These are phyloP conservation scores for Quercus engelmannii DNA, from an alignment of 306 rosid genomes.

Conservation along the genomic window DNA sequence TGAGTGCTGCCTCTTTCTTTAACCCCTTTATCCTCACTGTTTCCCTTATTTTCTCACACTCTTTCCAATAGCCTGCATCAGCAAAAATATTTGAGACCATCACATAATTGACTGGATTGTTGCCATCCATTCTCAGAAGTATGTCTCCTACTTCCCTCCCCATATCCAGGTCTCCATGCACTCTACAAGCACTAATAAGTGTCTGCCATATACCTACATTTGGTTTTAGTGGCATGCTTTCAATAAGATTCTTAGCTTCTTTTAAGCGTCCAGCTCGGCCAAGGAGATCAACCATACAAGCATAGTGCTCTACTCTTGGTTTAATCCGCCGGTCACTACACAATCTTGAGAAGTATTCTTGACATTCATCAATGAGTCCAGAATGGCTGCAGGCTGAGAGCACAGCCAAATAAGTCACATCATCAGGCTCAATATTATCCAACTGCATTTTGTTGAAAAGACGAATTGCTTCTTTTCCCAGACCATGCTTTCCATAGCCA, in stretches of 20 bases:
- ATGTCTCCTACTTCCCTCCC: slow-evolving; percentile 51
- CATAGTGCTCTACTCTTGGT: slow-evolving; percentile 56
- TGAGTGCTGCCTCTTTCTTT: slow-evolving; percentile 58
- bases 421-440: slow-evolving; percentile 42
- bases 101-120: slow-evolving; percentile 55
- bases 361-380: slow-evolving; percentile 52
- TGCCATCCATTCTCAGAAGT: slow-evolving; percentile 40
- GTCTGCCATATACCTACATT: slow-evolving; percentile 65
- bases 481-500: slow-evolving; percentile 64
- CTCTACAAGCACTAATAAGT: slow-evolving; percentile 55
- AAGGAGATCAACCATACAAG: slow-evolving; percentile 67
- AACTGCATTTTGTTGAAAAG: slow-evolving; percentile 45
- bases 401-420: slow-evolving; percentile 53
- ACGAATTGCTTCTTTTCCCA: slow-evolving; percentile 41
- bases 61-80: slow-evolving; percentile 59
- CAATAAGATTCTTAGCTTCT: slow-evolving; percentile 54
- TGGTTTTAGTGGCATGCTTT: slow-evolving; percentile 55
- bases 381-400: slow-evolving; percentile 75
- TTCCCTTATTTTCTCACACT: slow-evolving; percentile 49
- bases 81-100: slow-evolving; percentile 61
- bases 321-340: slow-evolving; percentile 18
- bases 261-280: slow-evolving; percentile 52
- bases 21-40: slow-evolving; percentile 45
- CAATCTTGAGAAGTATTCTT: slow-evolving; percentile 46
- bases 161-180: slow-evolving; percentile 53